Evolutionary conservation across 2,329 filamentous ascomycete genomes (phyloP), one percentile per base, ranked within the genome.

Genomic region (Apiospora aurea): DNA sequence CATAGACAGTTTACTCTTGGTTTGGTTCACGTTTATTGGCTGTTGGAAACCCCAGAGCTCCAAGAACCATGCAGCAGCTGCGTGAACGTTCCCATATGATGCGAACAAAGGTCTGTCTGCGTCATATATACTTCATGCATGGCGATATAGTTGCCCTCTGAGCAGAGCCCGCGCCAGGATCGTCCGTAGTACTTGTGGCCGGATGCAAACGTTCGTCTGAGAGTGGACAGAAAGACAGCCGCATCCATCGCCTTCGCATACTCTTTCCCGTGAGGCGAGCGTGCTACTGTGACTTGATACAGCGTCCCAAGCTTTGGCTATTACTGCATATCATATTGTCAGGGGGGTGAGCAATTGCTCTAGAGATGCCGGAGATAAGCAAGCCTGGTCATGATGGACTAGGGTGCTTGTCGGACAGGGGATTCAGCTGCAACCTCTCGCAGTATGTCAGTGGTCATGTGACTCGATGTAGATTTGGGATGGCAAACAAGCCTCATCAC

Each of bases 341-440:
- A 18, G 29, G 18, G 29, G 16, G 38, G 29, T 21, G 29, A 5
- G 53, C 26, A 18, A 38, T 61, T 61, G 29, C 7, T 41, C 29
- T 64, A 64, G 57, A 34, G 57, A 64, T 64, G 11, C 29, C 57
- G 57, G 57, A 64, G 57, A 64, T 64, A 64, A 61, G 53, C 53
- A 64, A 14, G 10, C 29, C 34, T 64, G 57, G 21, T 14, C 57
- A 64, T 41, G 57, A 41, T 64, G 26, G 26, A 18, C 53, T 14
- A 38, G 53, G 53, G 34, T 61, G 53, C 53, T 29, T 38, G 53
- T 61, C 53, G 38, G 53, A 29, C 29, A 61, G 53, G 53, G 29
- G 14, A 34, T 21, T 13, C 26, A 61, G 34, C 57, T 64, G 57
- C 57, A 64, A 64, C 29, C 10, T n/a, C 57, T 64, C 57, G 57